Percentiles rank a stretch among this genome's conserved stretches.
phyloP scores from a whole-genome alignment of 2,329 filamentous ascomycete genomes.

The Xylariaceae sp. region DNA sequence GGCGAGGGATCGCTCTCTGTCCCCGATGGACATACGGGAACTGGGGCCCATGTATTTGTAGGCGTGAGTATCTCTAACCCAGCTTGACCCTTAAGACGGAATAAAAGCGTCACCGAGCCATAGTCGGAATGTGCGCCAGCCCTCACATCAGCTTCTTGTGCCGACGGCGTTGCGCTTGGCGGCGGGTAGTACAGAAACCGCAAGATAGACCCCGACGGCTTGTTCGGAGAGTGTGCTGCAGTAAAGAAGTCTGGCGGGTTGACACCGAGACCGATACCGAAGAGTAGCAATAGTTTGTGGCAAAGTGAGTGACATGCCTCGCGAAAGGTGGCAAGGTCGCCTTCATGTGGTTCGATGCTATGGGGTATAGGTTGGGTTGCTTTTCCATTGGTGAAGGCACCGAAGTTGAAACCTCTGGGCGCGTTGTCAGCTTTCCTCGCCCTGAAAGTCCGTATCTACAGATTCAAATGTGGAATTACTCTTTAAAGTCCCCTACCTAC shows the following conservation, averaged over 20 bases:
- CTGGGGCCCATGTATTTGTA: constrained; percentile 64
- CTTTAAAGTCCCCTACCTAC: constrained; percentile 84
- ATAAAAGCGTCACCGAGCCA: constrained; percentile 74
- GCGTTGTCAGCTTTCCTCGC: constrained; percentile 13
- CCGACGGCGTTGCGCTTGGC: constrained; percentile 48
- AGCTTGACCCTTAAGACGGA: constrained; percentile 83
- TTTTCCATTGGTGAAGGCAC: constrained; percentile 72
- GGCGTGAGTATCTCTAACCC: constrained; percentile 82
- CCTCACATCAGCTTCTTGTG: constrained; percentile 69
- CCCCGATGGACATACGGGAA: constrained; percentile 69
- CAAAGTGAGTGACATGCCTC: constrained; percentile 75
- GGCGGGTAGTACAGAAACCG: constrained; percentile 78
- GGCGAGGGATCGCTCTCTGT: constrained; percentile 65
- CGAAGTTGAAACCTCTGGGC: constrained; percentile 87
- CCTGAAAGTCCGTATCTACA: neutral
- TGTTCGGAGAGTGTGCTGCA: constrained; percentile 54
- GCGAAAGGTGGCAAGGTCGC: constrained; percentile 71
- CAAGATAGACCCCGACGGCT: constrained; percentile 64
- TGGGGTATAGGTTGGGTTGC: constrained; percentile 79
- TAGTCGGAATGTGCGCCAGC: constrained; percentile 95
- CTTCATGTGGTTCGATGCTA: constrained; percentile 64
- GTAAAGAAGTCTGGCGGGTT: constrained; percentile 61
- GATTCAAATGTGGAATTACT: constrained; percentile 55
- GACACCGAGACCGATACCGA: constrained; percentile 76
- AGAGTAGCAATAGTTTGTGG: constrained; percentile 73